phyloP scores from a whole-genome alignment of 805 yeast species.

The Nadsonia fulvescens region DNA sequence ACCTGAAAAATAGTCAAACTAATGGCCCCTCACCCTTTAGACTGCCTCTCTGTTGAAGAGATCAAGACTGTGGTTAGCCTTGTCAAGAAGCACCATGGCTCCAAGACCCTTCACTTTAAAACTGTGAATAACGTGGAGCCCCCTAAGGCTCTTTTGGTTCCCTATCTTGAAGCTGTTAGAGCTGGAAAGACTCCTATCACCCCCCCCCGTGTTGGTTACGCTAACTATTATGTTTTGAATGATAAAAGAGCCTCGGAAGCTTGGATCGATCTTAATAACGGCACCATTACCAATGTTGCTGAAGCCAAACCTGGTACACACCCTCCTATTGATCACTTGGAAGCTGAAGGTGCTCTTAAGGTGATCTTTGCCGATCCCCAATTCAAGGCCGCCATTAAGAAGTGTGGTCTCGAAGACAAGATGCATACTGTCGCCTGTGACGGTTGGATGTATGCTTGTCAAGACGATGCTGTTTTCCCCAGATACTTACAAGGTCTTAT shows the following conservation, averaged over 20 bases:
- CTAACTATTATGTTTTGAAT: constrained; percentile 42
- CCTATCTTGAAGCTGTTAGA: constrained; percentile 50
- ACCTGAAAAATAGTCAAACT: too few relatives aligned
- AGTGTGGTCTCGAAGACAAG: constrained; percentile 26
- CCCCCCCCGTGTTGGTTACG: constrained; percentile 49
- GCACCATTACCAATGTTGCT: constrained; percentile 40
- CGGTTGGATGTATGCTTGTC: constrained; percentile 81
- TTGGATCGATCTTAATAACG: constrained; percentile 43
- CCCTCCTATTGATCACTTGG: constrained; percentile 60
- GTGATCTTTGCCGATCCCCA: constrained; percentile 33
- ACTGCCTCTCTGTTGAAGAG: constrained; percentile 18
- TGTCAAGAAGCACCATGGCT: constrained; percentile 13
- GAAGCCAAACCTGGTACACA: constrained; percentile 40
- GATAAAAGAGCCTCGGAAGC: constrained; percentile 43
- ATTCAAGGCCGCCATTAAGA: constrained; percentile 46
- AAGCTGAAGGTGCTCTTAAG: constrained; percentile 34
- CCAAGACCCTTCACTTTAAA: constrained; percentile 18
- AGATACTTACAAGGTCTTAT: constrained; percentile 46
- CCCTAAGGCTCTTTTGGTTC: constrained; percentile 54
- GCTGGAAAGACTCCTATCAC: constrained; percentile 30
- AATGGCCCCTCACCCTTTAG: constrained; percentile 17
- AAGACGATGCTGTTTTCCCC: constrained; percentile 27
- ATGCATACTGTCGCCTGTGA: constrained; percentile 33
- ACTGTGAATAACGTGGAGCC: constrained; percentile 33
- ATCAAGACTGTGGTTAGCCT: constrained; percentile 14